Evolutionary conservation across 805 yeast genomes (phyloP).

Genomic region (Wickerhamiella cacticola): DNA sequence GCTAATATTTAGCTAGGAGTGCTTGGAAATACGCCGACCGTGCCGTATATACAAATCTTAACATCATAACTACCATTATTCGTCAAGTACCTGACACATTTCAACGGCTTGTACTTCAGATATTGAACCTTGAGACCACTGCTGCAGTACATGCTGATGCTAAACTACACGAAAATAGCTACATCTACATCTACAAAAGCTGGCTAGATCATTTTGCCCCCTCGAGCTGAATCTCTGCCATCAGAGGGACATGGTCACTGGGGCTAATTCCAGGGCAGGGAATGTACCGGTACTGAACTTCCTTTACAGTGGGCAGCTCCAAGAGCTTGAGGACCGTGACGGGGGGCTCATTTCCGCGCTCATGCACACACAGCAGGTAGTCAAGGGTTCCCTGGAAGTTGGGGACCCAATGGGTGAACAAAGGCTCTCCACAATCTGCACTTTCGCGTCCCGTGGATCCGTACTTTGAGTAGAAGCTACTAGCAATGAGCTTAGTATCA

Average conservation of each 20-base stretch:
- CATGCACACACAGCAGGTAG: constrained; percentile 54
- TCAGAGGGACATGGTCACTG: constrained; percentile 78
- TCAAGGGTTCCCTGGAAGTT: constrained; percentile 81
- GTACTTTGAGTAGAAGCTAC: constrained; percentile 42
- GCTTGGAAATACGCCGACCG: no score
- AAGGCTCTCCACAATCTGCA: constrained; percentile 66
- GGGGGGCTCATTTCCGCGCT: constrained; percentile 30
- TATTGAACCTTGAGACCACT: constrained; percentile 67
- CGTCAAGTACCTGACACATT: constrained; percentile 76
- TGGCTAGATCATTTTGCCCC: no score
- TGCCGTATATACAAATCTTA: constrained; percentile 53
- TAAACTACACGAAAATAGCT: constrained; percentile 59
- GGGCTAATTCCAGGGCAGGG: constrained; percentile 78
- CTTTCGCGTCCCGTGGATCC: constrained; percentile 55
- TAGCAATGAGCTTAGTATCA: constrained; percentile 53
- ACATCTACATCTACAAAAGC: no score
- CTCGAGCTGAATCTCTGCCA: constrained; percentile 63
- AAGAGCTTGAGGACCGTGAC: constrained; percentile 44
- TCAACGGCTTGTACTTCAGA: constrained; percentile 60
- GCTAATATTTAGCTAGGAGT: no score
- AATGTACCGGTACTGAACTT: constrained; percentile 73
- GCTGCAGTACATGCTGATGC: constrained; percentile 58
- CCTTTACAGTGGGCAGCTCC: constrained; percentile 58
- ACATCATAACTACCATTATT: constrained; percentile 73
- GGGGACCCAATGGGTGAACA: constrained; percentile 88